phyloP scores from a whole-genome alignment of 495 filamentous ascomycete genomes.

The Pyrenopolyporus hunteri region DNA sequence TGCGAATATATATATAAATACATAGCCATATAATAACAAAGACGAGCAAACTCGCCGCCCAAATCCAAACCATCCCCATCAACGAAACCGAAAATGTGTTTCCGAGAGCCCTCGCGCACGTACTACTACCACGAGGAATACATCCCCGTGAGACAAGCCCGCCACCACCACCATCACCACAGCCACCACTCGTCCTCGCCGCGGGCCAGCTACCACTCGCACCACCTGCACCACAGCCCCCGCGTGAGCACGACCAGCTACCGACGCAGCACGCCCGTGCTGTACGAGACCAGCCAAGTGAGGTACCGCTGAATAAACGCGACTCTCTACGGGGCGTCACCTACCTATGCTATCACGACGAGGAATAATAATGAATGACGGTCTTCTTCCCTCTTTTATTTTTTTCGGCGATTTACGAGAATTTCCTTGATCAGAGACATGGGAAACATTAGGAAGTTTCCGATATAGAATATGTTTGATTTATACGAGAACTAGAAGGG shows the following conservation, averaged over 20 bases:
- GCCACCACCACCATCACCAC: constrained; percentile 42
- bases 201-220: constrained; percentile 35
- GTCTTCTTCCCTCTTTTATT: too few species aligned
- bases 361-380: too few species aligned
- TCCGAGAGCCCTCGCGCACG: constrained; percentile 46
- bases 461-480: too few species aligned
- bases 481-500: too few species aligned
- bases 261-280: constrained; percentile 39
- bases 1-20: background rate
- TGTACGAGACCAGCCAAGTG: constrained; percentile 45
- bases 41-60: background rate
- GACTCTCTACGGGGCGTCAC: too few species aligned
- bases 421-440: too few species aligned
- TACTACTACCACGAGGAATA: constrained; percentile 59
- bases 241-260: constrained; percentile 46
- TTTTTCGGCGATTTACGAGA: background rate
- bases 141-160: constrained; percentile 46
- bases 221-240: constrained; percentile 42
- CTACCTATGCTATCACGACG: too few species aligned
- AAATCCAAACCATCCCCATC: background rate
- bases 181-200: constrained; percentile 37
- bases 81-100: constrained; percentile 48
- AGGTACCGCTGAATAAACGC: constrained; percentile 25
- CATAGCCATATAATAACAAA: background rate
- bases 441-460: too few species aligned